Evolutionary conservation across 2,329 filamentous ascomycete species (phyloP).

Genomic region (Fusarium torreyae): DNA sequence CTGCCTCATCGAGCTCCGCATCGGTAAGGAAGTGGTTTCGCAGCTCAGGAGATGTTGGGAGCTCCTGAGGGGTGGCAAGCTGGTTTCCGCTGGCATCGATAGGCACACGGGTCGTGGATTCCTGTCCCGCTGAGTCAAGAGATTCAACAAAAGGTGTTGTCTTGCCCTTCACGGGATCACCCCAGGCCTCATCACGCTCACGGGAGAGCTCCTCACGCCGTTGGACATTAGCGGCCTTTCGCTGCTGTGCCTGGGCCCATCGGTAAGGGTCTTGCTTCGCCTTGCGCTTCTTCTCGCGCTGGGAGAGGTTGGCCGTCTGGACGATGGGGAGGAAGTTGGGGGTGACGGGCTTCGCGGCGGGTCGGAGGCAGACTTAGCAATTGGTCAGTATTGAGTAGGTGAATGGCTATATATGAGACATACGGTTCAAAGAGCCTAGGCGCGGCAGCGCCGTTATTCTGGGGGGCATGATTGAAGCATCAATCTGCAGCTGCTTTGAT

Average conservation of each 20-base stretch:
- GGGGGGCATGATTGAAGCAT: conserved; percentile 72
- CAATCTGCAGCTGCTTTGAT: conserved; percentile 44
- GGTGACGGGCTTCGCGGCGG: conserved; percentile 61
- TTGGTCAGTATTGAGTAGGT: conserved; percentile 45
- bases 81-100: conserved; percentile 61
- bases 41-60: conserved; percentile 66
- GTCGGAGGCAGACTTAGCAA: conserved; percentile 72
- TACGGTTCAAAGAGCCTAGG: conserved; percentile 73
- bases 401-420: conserved; percentile 45
- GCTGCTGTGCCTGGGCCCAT: conserved; percentile 84
- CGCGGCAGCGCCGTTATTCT: conserved; percentile 74
- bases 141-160: conserved; percentile 88
- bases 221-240: conserved; percentile 86
- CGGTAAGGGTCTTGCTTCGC: conserved; percentile 85
- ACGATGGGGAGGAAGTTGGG: conserved; percentile 71
- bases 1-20: conserved; percentile 75
- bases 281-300: conserved; percentile 74
- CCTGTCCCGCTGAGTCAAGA: conserved; percentile 76
- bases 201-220: conserved; percentile 79
- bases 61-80: conserved; percentile 56
- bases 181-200: conserved; percentile 75
- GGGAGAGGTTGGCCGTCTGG: conserved; percentile 75
- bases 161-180: conserved; percentile 84
- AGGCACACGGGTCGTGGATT: conserved; percentile 53
- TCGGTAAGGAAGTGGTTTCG: conserved; percentile 84